These are phyloP conservation scores for Schizosaccharomyces versatilis DNA, from an alignment of 1,139 yeast genomes.

Conservation along the genomic window DNA sequence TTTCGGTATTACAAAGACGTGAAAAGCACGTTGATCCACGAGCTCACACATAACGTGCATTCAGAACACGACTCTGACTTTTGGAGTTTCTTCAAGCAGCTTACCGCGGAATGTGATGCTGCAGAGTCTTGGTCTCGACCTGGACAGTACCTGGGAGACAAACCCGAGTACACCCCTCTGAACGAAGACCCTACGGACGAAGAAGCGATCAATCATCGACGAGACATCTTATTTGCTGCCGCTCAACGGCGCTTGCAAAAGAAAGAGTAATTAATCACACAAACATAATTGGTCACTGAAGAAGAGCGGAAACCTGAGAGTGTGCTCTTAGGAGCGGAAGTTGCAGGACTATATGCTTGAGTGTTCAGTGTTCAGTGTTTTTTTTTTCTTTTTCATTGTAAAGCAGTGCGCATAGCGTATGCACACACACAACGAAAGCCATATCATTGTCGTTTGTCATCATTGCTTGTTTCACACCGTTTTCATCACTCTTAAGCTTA, in stretches of 20 bases:
- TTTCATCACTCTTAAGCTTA: background rate
- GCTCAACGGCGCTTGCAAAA: background rate
- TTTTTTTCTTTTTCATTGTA: too few relatives aligned
- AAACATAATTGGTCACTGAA: too few relatives aligned
- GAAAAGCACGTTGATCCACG: slow-evolving; percentile 22
- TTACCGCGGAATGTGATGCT: slow-evolving; percentile 18
- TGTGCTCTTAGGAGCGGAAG: too few relatives aligned
- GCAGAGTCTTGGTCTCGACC: background rate
- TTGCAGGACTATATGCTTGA: too few relatives aligned
- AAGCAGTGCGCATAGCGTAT: too few relatives aligned
- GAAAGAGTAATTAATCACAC: too few relatives aligned
- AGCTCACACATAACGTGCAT: slow-evolving; percentile 22
- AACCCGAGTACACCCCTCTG: background rate
- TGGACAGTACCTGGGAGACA: background rate
- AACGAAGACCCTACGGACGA: background rate
- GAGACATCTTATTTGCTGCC: background rate
- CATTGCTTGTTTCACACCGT: too few relatives aligned
- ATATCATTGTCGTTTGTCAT: too few relatives aligned
- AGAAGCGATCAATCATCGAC: background rate
- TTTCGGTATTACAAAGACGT: slow-evolving; percentile 21
- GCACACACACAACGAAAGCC: too few relatives aligned
- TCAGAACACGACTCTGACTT: slow-evolving; percentile 21
- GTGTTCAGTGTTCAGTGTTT: too few relatives aligned
- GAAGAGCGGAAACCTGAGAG: too few relatives aligned
- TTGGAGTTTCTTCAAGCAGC: slow-evolving; percentile 20